Percentiles rank a stretch among this genome's conserved stretches.
Conservation (phyloP, 345 rosid genomes). For the Kernera saxatilis region DNA sequence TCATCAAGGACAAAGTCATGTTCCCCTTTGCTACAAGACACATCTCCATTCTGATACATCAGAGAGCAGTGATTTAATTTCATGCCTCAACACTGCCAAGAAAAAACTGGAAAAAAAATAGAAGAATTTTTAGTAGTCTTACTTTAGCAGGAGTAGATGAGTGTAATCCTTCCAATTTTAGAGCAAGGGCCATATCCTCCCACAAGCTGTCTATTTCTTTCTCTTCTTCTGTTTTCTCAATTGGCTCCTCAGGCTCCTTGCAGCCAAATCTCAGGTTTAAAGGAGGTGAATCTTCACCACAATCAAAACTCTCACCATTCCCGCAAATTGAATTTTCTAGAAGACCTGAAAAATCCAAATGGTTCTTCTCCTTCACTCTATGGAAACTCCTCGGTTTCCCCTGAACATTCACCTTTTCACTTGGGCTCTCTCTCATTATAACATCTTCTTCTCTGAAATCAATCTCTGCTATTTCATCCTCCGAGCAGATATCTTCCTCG, state of each 20-base stretch:
- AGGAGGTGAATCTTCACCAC: conserved; percentile 15
- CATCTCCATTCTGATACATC: conserved; percentile 21
- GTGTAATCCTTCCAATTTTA: conserved; percentile 20
- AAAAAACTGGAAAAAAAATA: not conserved
- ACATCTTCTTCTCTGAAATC: conserved; percentile 11
- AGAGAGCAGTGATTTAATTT: conserved; percentile 10
- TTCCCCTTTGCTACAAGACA: conserved; percentile 35
- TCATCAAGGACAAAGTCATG: conserved; percentile 49
- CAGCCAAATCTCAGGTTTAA: conserved; percentile 39
- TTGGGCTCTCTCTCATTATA: not conserved
- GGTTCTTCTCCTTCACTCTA: conserved; percentile 6
- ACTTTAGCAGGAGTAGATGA: conserved; percentile 27
- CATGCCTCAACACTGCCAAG: not conserved
- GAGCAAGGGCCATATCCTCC: conserved; percentile 48
- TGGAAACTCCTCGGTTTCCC: conserved; percentile 7
- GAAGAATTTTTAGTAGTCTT: conserved; percentile 7
- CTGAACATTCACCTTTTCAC: conserved; percentile 1
- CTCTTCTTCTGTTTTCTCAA: conserved; percentile 45
- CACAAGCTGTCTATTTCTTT: conserved; percentile 46
- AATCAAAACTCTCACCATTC: not conserved
- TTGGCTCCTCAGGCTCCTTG: conserved; percentile 31
- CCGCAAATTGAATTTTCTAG: not conserved
- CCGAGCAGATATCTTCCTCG: not conserved
- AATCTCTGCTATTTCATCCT: not conserved
- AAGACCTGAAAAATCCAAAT: not conserved